Conservation (phyloP, 2,329 filamentous ascomycete genomes). For the Raffaelea albimanens region DNA sequence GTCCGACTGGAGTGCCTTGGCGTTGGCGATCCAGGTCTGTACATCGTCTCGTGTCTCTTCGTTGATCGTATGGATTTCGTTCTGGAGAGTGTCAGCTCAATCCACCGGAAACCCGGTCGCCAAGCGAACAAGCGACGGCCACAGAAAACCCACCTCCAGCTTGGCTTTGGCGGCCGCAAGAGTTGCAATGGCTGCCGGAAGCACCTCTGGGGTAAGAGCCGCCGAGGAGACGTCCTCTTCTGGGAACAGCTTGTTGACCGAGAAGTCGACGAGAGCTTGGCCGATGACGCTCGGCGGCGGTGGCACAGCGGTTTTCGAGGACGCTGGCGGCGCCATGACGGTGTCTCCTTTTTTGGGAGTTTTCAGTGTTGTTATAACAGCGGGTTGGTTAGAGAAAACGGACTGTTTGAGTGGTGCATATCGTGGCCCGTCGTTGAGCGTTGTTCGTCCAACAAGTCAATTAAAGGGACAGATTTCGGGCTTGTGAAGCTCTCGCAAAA, state of each 20-base stretch:
- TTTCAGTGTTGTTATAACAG: too few relatives aligned
- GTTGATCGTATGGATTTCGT: constrained; percentile 68
- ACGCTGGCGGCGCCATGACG: too few relatives aligned
- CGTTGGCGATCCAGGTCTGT: constrained; percentile 76
- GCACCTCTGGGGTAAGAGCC: constrained; percentile 22
- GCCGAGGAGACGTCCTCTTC: constrained; percentile 32
- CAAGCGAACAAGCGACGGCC: neutral
- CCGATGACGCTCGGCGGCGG: constrained; percentile 22
- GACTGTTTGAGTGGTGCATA: too few relatives aligned
- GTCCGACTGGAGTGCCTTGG: constrained; percentile 75
- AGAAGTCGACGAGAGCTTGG: constrained; percentile 55
- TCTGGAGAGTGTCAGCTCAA: constrained; percentile 26
- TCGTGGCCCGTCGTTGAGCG: too few relatives aligned
- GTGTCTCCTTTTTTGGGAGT: too few relatives aligned
- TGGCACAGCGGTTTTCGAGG: neutral
- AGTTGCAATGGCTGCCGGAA: constrained; percentile 30
- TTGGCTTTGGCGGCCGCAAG: constrained; percentile 31
- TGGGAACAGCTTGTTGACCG: constrained; percentile 36
- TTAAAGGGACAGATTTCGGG: too few relatives aligned
- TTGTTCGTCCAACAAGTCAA: too few relatives aligned
- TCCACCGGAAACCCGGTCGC: neutral
- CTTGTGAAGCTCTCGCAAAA: too few relatives aligned
- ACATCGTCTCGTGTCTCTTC: constrained; percentile 69
- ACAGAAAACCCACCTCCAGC: constrained; percentile 29
- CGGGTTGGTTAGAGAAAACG: too few relatives aligned